These are phyloP conservation scores for Candida dajiaensis DNA, from an alignment of 805 yeast genomes.

Conservation along the genomic window DNA sequence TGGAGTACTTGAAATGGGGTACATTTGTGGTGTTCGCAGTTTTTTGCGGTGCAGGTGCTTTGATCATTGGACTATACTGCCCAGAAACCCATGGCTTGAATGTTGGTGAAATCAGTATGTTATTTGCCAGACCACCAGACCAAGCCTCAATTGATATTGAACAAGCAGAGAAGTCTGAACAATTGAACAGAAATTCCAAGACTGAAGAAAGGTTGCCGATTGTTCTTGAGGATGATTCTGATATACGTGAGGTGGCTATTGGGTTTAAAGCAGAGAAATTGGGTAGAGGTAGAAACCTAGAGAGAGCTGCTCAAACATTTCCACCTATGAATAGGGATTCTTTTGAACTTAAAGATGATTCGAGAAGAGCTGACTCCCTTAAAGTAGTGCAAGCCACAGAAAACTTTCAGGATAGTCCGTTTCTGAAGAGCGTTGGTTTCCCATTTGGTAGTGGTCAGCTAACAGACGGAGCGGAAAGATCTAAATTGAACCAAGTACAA, in stretches of 20 bases:
- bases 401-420: slow-evolving; percentile 1
- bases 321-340: background rate
- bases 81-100: slow-evolving; percentile 39
- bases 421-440: slow-evolving; percentile 9
- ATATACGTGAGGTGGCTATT: background rate
- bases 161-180: too few relatives aligned
- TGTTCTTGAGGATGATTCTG: background rate
- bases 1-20: slow-evolving; percentile 33
- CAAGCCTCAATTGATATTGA: background rate
- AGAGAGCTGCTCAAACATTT: background rate
- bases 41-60: slow-evolving; percentile 27
- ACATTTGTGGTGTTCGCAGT: slow-evolving; percentile 34
- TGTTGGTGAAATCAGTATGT: slow-evolving; percentile 21
- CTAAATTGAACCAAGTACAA: background rate
- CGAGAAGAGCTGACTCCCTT: background rate
- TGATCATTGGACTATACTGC: slow-evolving; percentile 28
- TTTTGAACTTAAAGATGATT: background rate
- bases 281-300: background rate
- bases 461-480: background rate
- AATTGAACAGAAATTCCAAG: too few relatives aligned
- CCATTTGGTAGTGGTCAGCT: slow-evolving; percentile 9
- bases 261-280: background rate
- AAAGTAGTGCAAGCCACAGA: background rate
- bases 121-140: slow-evolving; percentile 10
- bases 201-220: background rate